Base-by-base conservation (phyloP, 805 yeast species). In the Debaryomyces tyrocola region DNA sequence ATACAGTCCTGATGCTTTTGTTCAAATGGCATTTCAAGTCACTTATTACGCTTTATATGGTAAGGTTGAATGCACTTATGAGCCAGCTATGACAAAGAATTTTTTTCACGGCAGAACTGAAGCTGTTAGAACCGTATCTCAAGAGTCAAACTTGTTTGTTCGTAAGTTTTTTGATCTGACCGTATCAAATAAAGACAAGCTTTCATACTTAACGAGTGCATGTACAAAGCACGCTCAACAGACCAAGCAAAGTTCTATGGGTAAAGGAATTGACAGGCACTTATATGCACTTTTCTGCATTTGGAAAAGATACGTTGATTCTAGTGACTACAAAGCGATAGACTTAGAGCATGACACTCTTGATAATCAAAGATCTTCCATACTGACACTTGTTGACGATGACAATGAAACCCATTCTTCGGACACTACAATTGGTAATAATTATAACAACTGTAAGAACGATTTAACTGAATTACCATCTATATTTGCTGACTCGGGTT, bases 31-130 rank as follows among this genome's bases (percentile, higher is more conserved):
- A 20, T 89, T 90, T 73, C 97, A 90, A 66, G 88, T 94, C 7
- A 90, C 96, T 4, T 90, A 90, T 65, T 90, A 88, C 60, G 95
- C 96, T 0, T 75, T 90, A 33, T 90, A 90, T 62, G 97, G 97
- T 41, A 87, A 87, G 60, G 92, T 90, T 34, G 97, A 90, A 65
- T 87, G 95, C 53, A 89, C 96, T 5, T 90, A 90, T 63, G 97
- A 90, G 68, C 97, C 97, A 1, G 96, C 96, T 7, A 90, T 90
- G 97, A 91, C 97, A 4, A 90, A 90, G 64, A 74, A 73, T 48
- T 90, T 84, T 62, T 77, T 85, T 52, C 96, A 90, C 61, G 97
- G 97, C 9, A 79, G 97, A 63, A 90, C 97, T 1, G 97, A 90
- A 66, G 96, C 96, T 3, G 83, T 90, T 46, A 76, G 97, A 58